Conservation (phyloP, 306 rosid genomes). For the Corylus heterophylla region DNA sequence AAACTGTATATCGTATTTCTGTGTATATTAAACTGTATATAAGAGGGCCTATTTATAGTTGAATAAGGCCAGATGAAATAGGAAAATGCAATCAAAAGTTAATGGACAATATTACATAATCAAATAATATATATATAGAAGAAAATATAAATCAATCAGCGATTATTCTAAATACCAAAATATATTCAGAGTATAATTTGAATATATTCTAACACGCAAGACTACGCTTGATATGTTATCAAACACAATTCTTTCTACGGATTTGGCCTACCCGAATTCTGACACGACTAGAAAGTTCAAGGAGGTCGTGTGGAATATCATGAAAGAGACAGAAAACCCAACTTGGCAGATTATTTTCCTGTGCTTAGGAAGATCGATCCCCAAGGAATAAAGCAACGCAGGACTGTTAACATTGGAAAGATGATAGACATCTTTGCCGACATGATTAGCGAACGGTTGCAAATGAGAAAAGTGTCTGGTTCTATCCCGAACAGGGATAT, state of each 20-base stretch:
- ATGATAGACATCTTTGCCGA: slow-evolving; percentile 14
- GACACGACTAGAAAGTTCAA: slow-evolving; percentile 29
- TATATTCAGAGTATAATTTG: no score
- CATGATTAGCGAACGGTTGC: slow-evolving; percentile 31
- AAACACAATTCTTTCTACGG: slow-evolving; percentile 41
- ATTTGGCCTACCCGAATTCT: slow-evolving; percentile 29
- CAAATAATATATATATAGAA: no score
- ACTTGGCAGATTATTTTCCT: slow-evolving; percentile 46
- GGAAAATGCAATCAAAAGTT: no score
- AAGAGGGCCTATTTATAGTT: no score
- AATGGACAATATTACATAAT: no score
- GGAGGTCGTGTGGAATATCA: slow-evolving; percentile 26
- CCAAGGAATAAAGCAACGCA: slow-evolving; percentile 31
- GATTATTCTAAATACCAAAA: no score
- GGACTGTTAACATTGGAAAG: slow-evolving; percentile 9
- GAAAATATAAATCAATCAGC: no score
- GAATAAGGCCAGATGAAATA: no score
- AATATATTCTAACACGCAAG: not conserved
- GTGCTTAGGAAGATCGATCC: slow-evolving; percentile 41
- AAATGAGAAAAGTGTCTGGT: slow-evolving; percentile 6
- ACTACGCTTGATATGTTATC: slow-evolving; percentile 45
- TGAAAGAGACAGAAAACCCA: slow-evolving; percentile 38
- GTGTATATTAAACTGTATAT: no score
- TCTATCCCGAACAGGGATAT: slow-evolving; percentile 23
- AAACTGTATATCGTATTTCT: no score